A percentile compares a stretch with the other conserved stretches of the same genome.
These are phyloP conservation scores for Aspergillus pseudonomiae DNA, from an alignment of 2,329 filamentous ascomycete genomes.

Conservation along the genomic window DNA sequence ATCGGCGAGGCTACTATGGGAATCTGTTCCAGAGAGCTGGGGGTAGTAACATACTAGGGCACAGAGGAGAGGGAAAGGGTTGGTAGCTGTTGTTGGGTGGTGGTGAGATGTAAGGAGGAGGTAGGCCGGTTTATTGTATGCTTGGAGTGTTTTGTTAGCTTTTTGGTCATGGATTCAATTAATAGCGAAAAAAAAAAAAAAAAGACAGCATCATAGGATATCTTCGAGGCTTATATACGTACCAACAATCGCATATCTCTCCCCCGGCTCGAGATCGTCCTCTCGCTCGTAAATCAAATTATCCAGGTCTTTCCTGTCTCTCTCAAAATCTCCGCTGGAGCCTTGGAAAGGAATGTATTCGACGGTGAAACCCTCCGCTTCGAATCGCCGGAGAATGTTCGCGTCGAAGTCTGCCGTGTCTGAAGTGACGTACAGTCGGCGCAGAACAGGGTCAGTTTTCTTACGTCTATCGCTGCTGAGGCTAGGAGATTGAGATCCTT, in stretches of 20 bases:
- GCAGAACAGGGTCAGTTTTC: slow-evolving; percentile 10
- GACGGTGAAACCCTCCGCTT: slow-evolving; percentile 61
- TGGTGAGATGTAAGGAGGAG: slow-evolving; percentile 53
- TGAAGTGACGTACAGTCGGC: slow-evolving; percentile 35
- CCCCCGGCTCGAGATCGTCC: slow-evolving; percentile 56
- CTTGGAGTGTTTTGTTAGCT: slow-evolving; percentile 36
- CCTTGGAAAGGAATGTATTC: slow-evolving; percentile 54
- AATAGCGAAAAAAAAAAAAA: no score
- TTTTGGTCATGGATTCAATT: background rate
- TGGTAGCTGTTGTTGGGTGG: slow-evolving; percentile 48
- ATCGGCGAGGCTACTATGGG: background rate
- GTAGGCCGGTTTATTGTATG: slow-evolving; percentile 62
- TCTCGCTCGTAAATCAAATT: slow-evolving; percentile 54
- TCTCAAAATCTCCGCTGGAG: slow-evolving; percentile 37
- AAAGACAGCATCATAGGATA: no score
- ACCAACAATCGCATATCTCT: slow-evolving; percentile 65
- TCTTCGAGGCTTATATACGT: slow-evolving; percentile 24
- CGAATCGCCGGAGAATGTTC: slow-evolving; percentile 55
- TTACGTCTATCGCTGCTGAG: slow-evolving; percentile 4
- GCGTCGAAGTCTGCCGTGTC: slow-evolving; percentile 52
- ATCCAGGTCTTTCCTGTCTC: slow-evolving; percentile 52
- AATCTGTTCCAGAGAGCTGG: background rate
- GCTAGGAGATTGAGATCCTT: slow-evolving; percentile 7
- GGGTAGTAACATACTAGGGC: slow-evolving; percentile 64
- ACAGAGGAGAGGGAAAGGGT: slow-evolving; percentile 59